Base-by-base conservation (phyloP, 2,329 filamentous ascomycete species). In the Pestalotiopsis sp. region DNA sequence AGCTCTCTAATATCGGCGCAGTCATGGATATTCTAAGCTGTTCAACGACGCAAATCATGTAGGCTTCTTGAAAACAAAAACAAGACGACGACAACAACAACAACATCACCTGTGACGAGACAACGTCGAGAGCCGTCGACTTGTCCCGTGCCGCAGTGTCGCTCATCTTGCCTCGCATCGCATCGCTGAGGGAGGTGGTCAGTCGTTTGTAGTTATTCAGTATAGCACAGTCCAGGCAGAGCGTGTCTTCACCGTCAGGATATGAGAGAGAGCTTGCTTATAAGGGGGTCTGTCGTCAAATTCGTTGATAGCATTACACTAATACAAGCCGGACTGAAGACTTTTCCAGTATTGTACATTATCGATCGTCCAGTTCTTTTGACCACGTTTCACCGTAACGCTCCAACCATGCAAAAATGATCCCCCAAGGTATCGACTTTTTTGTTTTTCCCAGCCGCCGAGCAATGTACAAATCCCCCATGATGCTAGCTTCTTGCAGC, bases 391-490 rank as follows among this genome's bases (percentile, higher is more conserved):
- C 69, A 36, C 73, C 72, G 63, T 71, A 74, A 75, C 73, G 76
- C 75, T 77, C 75, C 76, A 75, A 69, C 75, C 73, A 78, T 78
- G 77, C 76, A 77, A 68, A 75, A 52, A 52, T n/a, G 45, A 52
- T n/a, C 71, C 66, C 66, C 71, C 66, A 63, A 69, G 68, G 69
- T 74, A 73, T 71, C 64, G 69, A 69, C 69, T 67, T 68, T 36
- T 36, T 36, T 36, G 7, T 36, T 36, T 36, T 75, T 77, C 75
- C 75, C 75, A 72, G 74, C 76, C 75, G 71, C 74, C 71, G 69
- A 74, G 72, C 73, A 76, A 77, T 77, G 77, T 77, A 77, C 77
- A 78, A 73, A 73, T 49, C 49, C 65, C 36, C 69, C 68, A 68
- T 64, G 69, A 70, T 70, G 72, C 74, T 73, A 73, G 69, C 69